Conservation (phyloP, 345 rosid genomes). For the Bruguiera parviflora region DNA sequence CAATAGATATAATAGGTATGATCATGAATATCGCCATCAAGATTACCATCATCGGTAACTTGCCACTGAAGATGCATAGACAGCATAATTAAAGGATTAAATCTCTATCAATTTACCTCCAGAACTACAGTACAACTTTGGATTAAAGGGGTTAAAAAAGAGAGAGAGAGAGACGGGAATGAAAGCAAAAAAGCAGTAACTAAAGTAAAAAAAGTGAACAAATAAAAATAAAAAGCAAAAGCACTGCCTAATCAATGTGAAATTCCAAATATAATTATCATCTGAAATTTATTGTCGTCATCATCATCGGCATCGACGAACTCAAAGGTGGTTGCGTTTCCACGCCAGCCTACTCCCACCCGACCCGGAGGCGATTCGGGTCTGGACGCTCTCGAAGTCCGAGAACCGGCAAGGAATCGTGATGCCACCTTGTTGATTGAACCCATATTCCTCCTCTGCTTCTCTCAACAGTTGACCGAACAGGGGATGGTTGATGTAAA, state of each 20-base stretch:
- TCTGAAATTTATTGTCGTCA: slow-evolving; percentile 16
- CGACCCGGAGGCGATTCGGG: slow-evolving; percentile 59
- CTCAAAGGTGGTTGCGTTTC: slow-evolving; percentile 28
- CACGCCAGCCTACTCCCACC: slow-evolving; percentile 38
- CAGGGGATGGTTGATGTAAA: slow-evolving; percentile 90
- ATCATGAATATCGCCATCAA: neutral
- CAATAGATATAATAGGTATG: too few relatives aligned
- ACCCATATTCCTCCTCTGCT: slow-evolving; percentile 83
- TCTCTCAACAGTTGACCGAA: slow-evolving; percentile 70
- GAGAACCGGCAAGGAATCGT: slow-evolving; percentile 80
- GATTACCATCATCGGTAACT: neutral
- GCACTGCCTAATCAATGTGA: slow-evolving; percentile 6
- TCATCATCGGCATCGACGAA: slow-evolving; percentile 13
- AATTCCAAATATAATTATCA: slow-evolving; percentile 13
- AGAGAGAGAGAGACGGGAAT: neutral
- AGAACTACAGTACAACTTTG: neutral
- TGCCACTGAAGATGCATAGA: too few relatives aligned
- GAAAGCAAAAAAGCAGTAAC: too few relatives aligned
- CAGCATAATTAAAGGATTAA: neutral
- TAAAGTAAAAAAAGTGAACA: neutral
- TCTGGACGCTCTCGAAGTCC: slow-evolving; percentile 78
- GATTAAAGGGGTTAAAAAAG: neutral
- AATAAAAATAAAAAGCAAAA: neutral
- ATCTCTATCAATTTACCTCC: slow-evolving; percentile 20
- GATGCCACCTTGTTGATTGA: slow-evolving; percentile 73